Evolutionary conservation across 2,329 filamentous ascomycete genomes (phyloP).

Genomic region (Coniochaeta sp.): DNA sequence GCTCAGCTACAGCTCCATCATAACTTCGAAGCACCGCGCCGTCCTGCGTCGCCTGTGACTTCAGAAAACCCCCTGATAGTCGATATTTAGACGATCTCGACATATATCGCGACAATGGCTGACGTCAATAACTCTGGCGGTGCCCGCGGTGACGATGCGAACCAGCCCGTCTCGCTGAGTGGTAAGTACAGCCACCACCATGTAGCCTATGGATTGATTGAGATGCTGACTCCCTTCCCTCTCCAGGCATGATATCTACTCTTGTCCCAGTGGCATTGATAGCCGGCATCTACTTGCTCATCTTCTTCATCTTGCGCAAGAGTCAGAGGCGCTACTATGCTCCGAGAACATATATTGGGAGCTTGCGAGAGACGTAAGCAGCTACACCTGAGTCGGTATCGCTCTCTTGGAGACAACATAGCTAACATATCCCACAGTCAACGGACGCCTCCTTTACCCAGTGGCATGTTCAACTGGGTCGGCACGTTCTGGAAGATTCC

Average conservation of each 20-base stretch:
- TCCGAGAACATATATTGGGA: slow-evolving; percentile 42
- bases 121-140: neutral
- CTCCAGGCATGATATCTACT: slow-evolving; percentile 33
- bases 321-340: slow-evolving; percentile 41
- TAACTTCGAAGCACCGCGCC: too few relatives aligned
- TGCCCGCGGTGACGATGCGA: neutral
- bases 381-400: too few relatives aligned
- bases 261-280: slow-evolving; percentile 29
- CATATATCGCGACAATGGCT: neutral
- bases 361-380: slow-evolving; percentile 31
- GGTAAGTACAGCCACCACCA: too few relatives aligned
- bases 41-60: too few relatives aligned
- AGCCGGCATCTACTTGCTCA: slow-evolving; percentile 30
- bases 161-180: neutral
- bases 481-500: slow-evolving; percentile 57
- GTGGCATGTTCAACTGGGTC: slow-evolving; percentile 62
- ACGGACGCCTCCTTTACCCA: slow-evolving; percentile 52
- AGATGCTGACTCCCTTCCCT: neutral
- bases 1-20: neutral
- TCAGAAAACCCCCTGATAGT: too few relatives aligned
- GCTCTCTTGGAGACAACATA: neutral
- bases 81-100: too few relatives aligned
- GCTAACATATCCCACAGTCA: slow-evolving; percentile 28
- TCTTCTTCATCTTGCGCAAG: slow-evolving; percentile 38
- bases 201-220: too few relatives aligned